phyloP scores from a whole-genome alignment of 2,329 filamentous ascomycete species.

The Colletotrichum sublineola region DNA sequence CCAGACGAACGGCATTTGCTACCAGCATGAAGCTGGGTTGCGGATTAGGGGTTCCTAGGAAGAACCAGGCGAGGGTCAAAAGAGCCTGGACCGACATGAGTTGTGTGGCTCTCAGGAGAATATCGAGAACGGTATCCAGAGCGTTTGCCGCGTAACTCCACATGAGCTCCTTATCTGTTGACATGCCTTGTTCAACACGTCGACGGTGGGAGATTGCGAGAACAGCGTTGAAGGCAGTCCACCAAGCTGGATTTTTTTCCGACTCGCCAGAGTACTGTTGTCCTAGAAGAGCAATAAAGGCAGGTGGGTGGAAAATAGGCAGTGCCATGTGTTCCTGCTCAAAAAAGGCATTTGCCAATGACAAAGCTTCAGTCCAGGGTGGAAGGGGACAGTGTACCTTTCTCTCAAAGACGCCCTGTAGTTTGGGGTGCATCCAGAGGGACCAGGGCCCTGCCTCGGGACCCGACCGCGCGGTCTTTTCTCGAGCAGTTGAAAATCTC shows the following conservation, averaged over 20 bases:
- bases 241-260: not conserved
- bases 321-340: not conserved
- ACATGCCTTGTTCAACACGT: not conserved
- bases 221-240: constrained; percentile 1
- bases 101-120: constrained; percentile 7
- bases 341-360: constrained; percentile 12
- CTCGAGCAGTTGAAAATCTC: not conserved
- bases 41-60: constrained; percentile 16
- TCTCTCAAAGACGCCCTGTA: constrained; percentile 11
- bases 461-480: not conserved
- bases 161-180: not conserved
- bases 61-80: not conserved
- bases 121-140: constrained; percentile 1
- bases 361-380: constrained; percentile 11
- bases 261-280: not conserved
- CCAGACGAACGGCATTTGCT: constrained; percentile 4
- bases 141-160: constrained; percentile 11
- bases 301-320: constrained; percentile 9
- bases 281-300: constrained; percentile 11
- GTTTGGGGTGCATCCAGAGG: constrained; percentile 9
- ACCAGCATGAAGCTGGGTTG: constrained; percentile 26
- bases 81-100: constrained; percentile 20
- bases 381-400: not conserved
- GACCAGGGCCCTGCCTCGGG: constrained; percentile 12
- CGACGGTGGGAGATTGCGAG: constrained; percentile 3